Evolutionary conservation across 768 basidiomycete genomes (phyloP).

Genomic region (Postia placenta): DNA sequence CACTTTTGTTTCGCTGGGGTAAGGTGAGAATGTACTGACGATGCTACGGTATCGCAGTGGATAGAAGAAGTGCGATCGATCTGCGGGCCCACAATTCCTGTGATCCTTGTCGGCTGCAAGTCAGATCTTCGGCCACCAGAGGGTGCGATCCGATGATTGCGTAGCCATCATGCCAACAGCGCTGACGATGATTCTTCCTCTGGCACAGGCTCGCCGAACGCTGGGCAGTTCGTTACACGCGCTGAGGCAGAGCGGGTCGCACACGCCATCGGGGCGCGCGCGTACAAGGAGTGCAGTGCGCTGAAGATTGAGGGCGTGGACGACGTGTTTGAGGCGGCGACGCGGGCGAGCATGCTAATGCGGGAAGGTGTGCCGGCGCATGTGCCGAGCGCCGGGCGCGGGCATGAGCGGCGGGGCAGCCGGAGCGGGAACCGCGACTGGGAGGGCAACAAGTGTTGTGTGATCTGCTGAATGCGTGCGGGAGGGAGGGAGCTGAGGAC

Average conservation of each 20-base stretch:
- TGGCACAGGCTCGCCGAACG: neutral
- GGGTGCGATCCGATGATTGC: constrained; percentile 8
- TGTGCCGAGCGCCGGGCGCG: constrained; percentile 34
- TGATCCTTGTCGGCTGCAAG: constrained; percentile 95
- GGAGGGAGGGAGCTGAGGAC: neutral
- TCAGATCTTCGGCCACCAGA: constrained; percentile 75
- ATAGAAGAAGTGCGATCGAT: constrained; percentile 97
- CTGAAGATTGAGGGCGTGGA: constrained; percentile 90
- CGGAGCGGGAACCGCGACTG: constrained; percentile 25
- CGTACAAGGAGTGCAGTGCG: constrained; percentile 93
- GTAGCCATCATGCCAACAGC: neutral
- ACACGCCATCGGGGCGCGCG: constrained; percentile 78
- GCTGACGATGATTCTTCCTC: neutral
- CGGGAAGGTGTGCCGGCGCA: constrained; percentile 67
- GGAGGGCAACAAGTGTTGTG: constrained; percentile 55
- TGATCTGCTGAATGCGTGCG: constrained; percentile 46
- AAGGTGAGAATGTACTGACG: constrained; percentile 4
- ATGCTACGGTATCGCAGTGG: constrained; percentile 55
- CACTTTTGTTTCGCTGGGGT: no score
- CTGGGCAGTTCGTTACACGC: constrained; percentile 56
- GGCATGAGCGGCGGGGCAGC: constrained; percentile 30
- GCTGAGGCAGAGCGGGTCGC: constrained; percentile 82
- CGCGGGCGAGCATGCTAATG: constrained; percentile 94
- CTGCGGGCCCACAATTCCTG: constrained; percentile 88
- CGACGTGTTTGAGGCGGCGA: constrained; percentile 96